Percentiles rank a stretch among this genome's conserved stretches.
Evolutionary conservation across 2,329 filamentous ascomycete genomes (phyloP).

Genomic region (Beauveria sp.): DNA sequence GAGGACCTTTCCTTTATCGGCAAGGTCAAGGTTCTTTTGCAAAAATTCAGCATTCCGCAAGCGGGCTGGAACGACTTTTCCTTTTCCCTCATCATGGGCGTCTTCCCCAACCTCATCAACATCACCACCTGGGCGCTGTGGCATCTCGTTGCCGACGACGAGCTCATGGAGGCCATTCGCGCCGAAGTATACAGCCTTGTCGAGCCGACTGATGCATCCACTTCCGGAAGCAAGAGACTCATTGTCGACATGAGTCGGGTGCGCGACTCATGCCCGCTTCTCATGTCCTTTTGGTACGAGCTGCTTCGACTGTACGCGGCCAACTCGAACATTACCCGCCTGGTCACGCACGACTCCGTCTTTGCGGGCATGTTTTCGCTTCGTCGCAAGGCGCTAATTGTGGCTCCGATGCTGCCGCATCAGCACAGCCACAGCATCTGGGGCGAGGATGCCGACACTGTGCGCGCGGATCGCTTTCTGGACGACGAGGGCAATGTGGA

Average conservation of each 20-base stretch:
- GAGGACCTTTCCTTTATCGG: background rate
- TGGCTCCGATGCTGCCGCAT: constrained; percentile 9
- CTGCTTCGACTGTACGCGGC: constrained; percentile 6
- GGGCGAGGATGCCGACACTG: constrained; percentile 1
- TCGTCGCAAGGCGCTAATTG: constrained; percentile 4
- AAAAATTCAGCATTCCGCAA: background rate
- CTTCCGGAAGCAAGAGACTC: background rate
- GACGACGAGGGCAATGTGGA: background rate
- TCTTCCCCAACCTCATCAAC: constrained; percentile 7
- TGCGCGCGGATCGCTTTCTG: constrained; percentile 3
- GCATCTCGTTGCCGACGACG: constrained; percentile 4
- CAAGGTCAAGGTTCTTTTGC: constrained; percentile 2
- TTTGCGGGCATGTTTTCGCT: background rate
- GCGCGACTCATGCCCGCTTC: constrained; percentile 6
- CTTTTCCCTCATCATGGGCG: constrained; percentile 9
- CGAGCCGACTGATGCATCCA: background rate
- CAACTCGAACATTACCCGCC: constrained; percentile 6
- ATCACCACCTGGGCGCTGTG: constrained; percentile 8
- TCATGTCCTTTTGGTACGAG: constrained; percentile 10
- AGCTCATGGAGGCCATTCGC: constrained; percentile 1
- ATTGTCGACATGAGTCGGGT: constrained; percentile 2
- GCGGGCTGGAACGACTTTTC: constrained; percentile 8
- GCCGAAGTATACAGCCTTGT: background rate
- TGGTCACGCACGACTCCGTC: constrained; percentile 5
- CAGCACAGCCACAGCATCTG: constrained; percentile 4